Evolutionary conservation across 2,329 filamentous ascomycete species (phyloP).

Genomic region (Pyrenophora graminea): DNA sequence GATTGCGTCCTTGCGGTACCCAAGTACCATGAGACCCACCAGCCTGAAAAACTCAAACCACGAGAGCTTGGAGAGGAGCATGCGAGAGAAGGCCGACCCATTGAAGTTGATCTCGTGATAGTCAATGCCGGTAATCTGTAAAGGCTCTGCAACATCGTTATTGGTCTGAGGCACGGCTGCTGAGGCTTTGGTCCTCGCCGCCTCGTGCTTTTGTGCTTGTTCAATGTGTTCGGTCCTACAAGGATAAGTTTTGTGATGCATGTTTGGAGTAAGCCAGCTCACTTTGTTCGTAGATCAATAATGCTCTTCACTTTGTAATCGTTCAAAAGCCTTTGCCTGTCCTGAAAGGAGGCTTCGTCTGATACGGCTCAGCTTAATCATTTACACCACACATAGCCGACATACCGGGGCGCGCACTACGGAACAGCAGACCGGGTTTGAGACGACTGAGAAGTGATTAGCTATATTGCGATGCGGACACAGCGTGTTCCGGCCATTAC

Average conservation of each 20-base stretch:
- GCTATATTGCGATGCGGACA: background rate
- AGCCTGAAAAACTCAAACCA: slow-evolving; percentile 70
- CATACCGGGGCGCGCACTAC: slow-evolving; percentile 44
- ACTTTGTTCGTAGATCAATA: slow-evolving; percentile 80
- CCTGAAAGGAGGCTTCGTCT: slow-evolving; percentile 72
- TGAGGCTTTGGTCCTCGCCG: slow-evolving; percentile 52
- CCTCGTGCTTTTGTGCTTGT: slow-evolving; percentile 65
- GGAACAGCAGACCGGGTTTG: slow-evolving; percentile 36
- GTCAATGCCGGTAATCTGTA: slow-evolving; percentile 65
- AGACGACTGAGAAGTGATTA: slow-evolving; percentile 25
- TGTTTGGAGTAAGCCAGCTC: slow-evolving; percentile 23
- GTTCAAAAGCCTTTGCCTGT: slow-evolving; percentile 63
- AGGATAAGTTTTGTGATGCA: slow-evolving; percentile 4
- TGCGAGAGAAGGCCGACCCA: slow-evolving; percentile 69
- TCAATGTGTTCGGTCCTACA: slow-evolving; percentile 72
- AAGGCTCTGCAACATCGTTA: slow-evolving; percentile 57
- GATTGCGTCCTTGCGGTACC: slow-evolving; percentile 71
- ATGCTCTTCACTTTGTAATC: slow-evolving; percentile 70
- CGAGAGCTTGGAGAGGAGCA: slow-evolving; percentile 68
- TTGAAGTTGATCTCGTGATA: slow-evolving; percentile 76
- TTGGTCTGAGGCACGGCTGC: slow-evolving; percentile 54
- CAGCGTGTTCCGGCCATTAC: slow-evolving; percentile 10
- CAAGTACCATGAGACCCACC: slow-evolving; percentile 64
- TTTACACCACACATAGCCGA: background rate
- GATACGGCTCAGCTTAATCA: slow-evolving; percentile 12